A percentile compares a stretch with the other conserved stretches of the same genome.
Conservation (phyloP, 805 yeast species). For the Phaffomyces opuntiae region DNA sequence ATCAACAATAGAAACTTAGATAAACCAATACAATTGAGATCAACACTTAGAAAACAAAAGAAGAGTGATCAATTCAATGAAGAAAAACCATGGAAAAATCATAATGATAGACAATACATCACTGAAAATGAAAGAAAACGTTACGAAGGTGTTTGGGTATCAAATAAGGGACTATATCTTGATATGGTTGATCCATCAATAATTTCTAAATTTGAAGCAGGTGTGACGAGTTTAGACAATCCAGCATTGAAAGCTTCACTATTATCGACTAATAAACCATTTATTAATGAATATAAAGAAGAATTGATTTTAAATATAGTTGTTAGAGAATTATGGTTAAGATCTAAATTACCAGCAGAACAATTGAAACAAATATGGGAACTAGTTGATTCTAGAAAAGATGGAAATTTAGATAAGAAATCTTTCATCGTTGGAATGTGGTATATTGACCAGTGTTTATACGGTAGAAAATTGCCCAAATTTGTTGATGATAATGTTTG, state of each 20-base stretch:
- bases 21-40: constrained; percentile 19
- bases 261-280: constrained; percentile 24
- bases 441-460: constrained; percentile 92
- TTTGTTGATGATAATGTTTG: constrained; percentile 63
- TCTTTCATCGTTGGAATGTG: constrained; percentile 96
- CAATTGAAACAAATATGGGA: constrained; percentile 60
- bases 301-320: constrained; percentile 36
- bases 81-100: constrained; percentile 93
- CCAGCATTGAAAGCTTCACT: constrained; percentile 21
- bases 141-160: constrained; percentile 91
- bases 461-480: constrained; percentile 85
- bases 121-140: constrained; percentile 70
- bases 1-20: not conserved
- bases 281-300: constrained; percentile 7
- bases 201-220: constrained; percentile 12
- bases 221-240: constrained; percentile 14
- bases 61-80: constrained; percentile 53
- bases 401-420: constrained; percentile 70
- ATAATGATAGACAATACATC: constrained; percentile 46
- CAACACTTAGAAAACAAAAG: constrained; percentile 23
- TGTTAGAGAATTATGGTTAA: constrained; percentile 72
- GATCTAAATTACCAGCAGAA: constrained; percentile 66
- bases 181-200: constrained; percentile 21
- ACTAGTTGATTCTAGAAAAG: constrained; percentile 56
- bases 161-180: constrained; percentile 67